Base-by-base conservation (phyloP, 768 basidiomycete genomes). In the Rubroboletus pulcherrimus region DNA sequence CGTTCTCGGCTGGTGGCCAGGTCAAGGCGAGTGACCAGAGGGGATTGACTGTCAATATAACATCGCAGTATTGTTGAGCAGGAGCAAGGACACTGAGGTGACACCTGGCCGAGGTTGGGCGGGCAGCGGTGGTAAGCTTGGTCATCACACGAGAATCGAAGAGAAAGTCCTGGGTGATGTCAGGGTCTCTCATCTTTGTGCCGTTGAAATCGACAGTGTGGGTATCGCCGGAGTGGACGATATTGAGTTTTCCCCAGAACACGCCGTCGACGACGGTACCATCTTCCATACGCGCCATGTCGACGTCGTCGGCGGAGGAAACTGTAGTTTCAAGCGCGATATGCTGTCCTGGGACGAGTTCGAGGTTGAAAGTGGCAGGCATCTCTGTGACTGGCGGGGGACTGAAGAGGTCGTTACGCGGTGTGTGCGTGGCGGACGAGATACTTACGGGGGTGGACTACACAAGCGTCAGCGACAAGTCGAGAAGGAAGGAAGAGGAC, bases 201-300 rank as follows among this genome's bases (percentile, higher is more conserved):
- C 91, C 91, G 49, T 73, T 84, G 68, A 93, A 93, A 62, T 92
- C 91, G 80, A 93, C 81, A 53, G 78, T 79, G 71, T 93, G 91
- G 17, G 73, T 84, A 63, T 89, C 87, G 33, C 84, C 88, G 1
- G 81, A 75, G 65, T 93, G 91, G 12, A 91, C 81, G 49, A 93
- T 89, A 61, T 83, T 84, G 51, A 93, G 82, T 66, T 92, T 92
- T 5, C 91, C 91, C 89, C 88, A 93, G 73, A 92, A 93, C 71
- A 82, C 75, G 39, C 91, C 91, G 47, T 90, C 91, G 19, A 93
- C 91, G 24, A 84, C 75, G 14, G 89, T 92, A 1, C 91, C 91
- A 63, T 93, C 91, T 60, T 93, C 91, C 87, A 91, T 91, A 48
- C 89, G 81, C 3, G 91, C 87, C 91, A 93, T 93, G 67, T 93